Base-by-base conservation (phyloP, 371 early-diverging fungal genomes). In the Enterocytospora artemiae region DNA sequence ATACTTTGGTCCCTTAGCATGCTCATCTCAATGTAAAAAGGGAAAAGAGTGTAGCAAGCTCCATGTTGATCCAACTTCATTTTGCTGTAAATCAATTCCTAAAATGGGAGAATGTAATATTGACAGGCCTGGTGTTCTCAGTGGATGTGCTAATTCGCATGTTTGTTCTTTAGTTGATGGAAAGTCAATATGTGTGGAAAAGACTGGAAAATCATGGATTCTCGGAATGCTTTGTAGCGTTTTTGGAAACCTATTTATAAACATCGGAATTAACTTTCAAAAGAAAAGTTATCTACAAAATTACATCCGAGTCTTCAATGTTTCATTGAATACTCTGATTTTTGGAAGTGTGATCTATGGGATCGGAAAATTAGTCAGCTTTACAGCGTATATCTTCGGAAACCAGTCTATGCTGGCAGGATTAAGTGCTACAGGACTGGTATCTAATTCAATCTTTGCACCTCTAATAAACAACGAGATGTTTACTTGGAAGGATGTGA, bases 201-300 rank as follows among this genome's bases (percentile, higher is more conserved):
- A 53, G n/a, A 55, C 59, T 43, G 36, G 33, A 20, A 70, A 63
- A 22, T 39, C 56, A 16, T 79, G 80, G 80, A 52, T 74, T 27
- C 33, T 88, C 30, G 89, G 88, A 2, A 82, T 87, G 25, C 63
- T 87, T 25, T 77, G 88, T 53, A 81, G 82, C 18, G 67, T 89
- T 31, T 69, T 82, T 27, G 87, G 87, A 39, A 86, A 87, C 31
- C 75, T 85, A 12, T 75, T 83, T 1, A 79, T 85, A 30, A 88
- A 88, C 72, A 63, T 88, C 51, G 89, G 89, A n/a, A 75, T 89
- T 32, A 89, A 89, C 65, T 72, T 87, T 46, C 89, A 89, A 74
- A 89, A 89, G 65, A 81, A 83, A 46, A 86, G 87, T 0, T 82
- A 87, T 25, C 77, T 81, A 5, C 80, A 83, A 49, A n/a, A 28